Base-by-base conservation (phyloP, 192 early-diverging fungal species). In the Cladochytrium replicatum region DNA sequence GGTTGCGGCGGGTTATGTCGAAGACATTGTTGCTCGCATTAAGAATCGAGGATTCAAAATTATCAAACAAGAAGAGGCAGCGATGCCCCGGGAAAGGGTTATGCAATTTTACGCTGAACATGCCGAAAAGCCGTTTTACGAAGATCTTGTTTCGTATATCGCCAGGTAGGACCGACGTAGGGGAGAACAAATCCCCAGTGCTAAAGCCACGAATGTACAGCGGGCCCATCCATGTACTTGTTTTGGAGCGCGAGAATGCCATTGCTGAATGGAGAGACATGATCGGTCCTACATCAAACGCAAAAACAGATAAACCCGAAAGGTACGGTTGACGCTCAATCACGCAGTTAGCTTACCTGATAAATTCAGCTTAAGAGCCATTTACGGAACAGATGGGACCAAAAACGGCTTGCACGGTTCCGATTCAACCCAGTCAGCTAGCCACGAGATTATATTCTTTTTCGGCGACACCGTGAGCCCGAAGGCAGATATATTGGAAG, bases 321-420 rank as follows among this genome's bases (percentile, higher is more conserved):
- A 72, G 63, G 71, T 73, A 40, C 28, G 49, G 3, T 15, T 6
- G 6, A 22, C 38, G 3, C 44, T n/a, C 46, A 34, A 38, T 24
- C 8, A 37, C 23, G 9, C 6, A 15, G 25, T 7, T 11, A 43
- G 6, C n/a, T 8, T 17, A 43, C 32, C 19, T 43, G 9, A 8
- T 43, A 8, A 11, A 11, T 59, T 62, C 27, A 68, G 69, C 51
- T 61, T 80, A 24, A 68, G 77, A 6, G 77, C 77, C 0, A 43
- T 75, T 1, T 77, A 45, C 54, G 77, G 77, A 13, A 69, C 62
- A 8, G 71, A 80, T 51, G 66, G 66, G 0, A 50, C 68, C n/a
- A 41, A 64, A 13, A 80, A 80, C 41, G 71, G 68, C 11, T 69
- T 81, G 1, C 78, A 81, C 50, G 74, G 71, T 11, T 77, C 78